Evolutionary conservation across 2,329 filamentous ascomycete genomes (phyloP).

Genomic region (Endoconidiophora polonica): DNA sequence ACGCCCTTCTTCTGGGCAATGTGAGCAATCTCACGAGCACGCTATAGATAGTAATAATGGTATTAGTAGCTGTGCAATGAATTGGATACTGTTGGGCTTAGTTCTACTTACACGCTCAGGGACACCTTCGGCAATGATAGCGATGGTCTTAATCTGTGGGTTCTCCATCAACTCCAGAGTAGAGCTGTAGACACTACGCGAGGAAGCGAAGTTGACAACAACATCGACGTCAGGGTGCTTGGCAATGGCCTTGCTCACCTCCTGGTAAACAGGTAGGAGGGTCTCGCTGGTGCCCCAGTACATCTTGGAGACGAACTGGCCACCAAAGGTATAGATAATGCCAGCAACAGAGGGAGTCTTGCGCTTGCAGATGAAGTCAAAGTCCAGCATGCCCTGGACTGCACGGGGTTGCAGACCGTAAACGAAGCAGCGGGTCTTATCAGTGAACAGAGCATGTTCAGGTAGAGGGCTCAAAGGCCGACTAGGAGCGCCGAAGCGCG

Average conservation of each 20-base stretch:
- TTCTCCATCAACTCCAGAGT: constrained; percentile 97
- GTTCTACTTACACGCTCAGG: constrained; percentile 67
- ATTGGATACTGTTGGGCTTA: neutral
- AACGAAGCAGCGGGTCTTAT: constrained; percentile 99
- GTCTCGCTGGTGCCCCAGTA: constrained; percentile 99
- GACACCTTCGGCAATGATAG: constrained; percentile 98
- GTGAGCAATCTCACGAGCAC: constrained; percentile 94
- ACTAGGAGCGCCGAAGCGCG: constrained; percentile 85
- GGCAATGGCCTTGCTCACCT: constrained; percentile 75
- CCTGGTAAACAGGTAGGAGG: constrained; percentile 93
- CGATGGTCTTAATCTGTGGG: constrained; percentile 96
- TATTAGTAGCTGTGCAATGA: neutral
- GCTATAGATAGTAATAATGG: constrained; percentile 30
- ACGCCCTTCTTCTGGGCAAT: constrained; percentile 96
- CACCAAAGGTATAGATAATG: constrained; percentile 99
- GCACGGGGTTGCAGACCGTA: constrained; percentile 96
- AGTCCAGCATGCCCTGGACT: constrained; percentile 90
- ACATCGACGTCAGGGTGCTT: constrained; percentile 97
- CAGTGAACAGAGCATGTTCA: constrained; percentile 86
- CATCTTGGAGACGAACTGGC: constrained; percentile 99
- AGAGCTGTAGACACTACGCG: constrained; percentile 93
- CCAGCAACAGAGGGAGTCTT: constrained; percentile 88
- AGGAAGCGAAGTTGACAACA: constrained; percentile 98
- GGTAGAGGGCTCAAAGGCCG: constrained; percentile 78
- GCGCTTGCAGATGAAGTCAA: constrained; percentile 99